Conservation (phyloP, 148 eudicot species). For the Mesembryanthemum crystallinum region DNA sequence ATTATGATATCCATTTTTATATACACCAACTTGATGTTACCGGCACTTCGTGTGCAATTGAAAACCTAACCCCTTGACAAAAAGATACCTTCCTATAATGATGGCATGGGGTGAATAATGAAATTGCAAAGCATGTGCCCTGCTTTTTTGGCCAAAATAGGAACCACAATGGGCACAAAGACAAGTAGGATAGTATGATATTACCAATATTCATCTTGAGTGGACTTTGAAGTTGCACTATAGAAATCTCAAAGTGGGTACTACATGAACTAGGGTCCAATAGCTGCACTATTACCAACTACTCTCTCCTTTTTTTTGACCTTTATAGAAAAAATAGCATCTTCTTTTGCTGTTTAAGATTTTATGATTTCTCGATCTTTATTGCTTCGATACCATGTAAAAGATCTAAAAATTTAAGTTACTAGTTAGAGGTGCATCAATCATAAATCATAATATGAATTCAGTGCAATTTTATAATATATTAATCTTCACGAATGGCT, state of each 20-base stretch:
- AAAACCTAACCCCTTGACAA: not conserved
- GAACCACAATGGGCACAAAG: not conserved
- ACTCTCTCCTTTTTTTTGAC: not conserved
- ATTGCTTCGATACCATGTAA: too few relatives aligned
- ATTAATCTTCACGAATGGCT: not conserved
- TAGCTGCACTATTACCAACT: not conserved
- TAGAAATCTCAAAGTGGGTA: not conserved
- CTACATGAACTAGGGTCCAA: not conserved
- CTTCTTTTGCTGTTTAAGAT: too few relatives aligned
- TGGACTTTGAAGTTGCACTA: not conserved
- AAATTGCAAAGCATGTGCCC: constrained; percentile 13
- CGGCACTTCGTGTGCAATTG: not conserved
- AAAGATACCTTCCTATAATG: not conserved
- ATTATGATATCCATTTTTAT: not conserved
- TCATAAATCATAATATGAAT: too few relatives aligned
- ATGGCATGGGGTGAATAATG: too few relatives aligned
- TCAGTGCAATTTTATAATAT: too few relatives aligned
- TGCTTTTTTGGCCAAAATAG: constrained; percentile 18
- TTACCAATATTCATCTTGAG: not conserved
- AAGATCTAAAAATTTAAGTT: too few relatives aligned
- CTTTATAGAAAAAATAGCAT: not conserved
- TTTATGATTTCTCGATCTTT: too few relatives aligned
- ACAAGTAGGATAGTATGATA: too few relatives aligned
- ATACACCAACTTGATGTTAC: not conserved
- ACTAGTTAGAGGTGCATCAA: too few relatives aligned